Evolutionary conservation across 2,329 filamentous ascomycete species (phyloP).

Genomic region (Triangularia verruculosa): DNA sequence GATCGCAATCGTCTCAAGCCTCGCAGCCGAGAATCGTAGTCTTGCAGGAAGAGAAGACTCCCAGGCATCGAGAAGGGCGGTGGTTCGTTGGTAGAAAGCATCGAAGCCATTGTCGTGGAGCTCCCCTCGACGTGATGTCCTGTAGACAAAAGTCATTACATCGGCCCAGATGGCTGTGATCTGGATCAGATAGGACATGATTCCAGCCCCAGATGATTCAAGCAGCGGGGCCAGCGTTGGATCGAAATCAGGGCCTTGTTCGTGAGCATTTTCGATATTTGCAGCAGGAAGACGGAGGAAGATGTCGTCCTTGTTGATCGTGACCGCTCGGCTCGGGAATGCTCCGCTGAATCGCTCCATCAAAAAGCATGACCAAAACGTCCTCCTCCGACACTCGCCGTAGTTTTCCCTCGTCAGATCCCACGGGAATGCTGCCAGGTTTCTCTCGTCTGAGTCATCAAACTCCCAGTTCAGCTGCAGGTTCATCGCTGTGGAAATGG

Average conservation of each 20-base stretch:
- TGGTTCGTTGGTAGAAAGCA: constrained; percentile 43
- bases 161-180: constrained; percentile 64
- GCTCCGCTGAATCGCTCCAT: constrained; percentile 65
- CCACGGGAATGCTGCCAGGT: constrained; percentile 48
- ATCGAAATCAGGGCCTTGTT: constrained; percentile 60
- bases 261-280: constrained; percentile 59
- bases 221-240: constrained; percentile 36
- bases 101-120: constrained; percentile 26
- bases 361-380: constrained; percentile 69
- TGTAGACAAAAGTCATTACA: constrained; percentile 58
- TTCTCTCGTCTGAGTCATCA: constrained; percentile 43
- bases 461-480: constrained; percentile 64
- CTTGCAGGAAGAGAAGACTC: constrained; percentile 51
- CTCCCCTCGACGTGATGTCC: constrained; percentile 39
- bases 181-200: constrained; percentile 60
- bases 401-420: constrained; percentile 56
- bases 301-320: constrained; percentile 62
- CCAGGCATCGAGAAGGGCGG: constrained; percentile 58
- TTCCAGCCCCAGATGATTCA: constrained; percentile 37
- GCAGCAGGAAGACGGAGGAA: constrained; percentile 62
- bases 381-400: constrained; percentile 65
- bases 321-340: constrained; percentile 50
- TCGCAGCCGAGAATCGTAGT: constrained; percentile 53
- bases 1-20: constrained; percentile 54
- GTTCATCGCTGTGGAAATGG: constrained; percentile 56